A percentile compares a stretch with the other conserved stretches of the same genome.
Evolutionary conservation across 176 grass and related monocot species (phyloP).

Genomic region (Oryza longistaminata): DNA sequence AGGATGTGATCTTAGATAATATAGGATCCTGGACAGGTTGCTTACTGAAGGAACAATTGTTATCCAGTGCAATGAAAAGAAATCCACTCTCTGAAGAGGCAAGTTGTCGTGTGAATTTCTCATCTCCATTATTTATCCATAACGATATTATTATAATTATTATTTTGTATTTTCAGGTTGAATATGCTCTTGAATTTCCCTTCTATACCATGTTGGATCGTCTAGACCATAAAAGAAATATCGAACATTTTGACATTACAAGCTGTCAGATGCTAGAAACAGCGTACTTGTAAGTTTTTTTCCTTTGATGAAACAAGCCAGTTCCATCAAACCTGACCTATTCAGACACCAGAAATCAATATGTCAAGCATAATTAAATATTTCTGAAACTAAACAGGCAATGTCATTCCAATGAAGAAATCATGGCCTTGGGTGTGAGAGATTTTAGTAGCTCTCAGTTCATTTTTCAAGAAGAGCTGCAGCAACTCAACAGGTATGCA

Average conservation of each 20-base stretch:
- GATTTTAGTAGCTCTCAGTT: constrained; percentile 55
- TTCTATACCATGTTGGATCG: constrained; percentile 20
- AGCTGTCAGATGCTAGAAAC: background rate
- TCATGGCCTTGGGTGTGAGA: constrained; percentile 37
- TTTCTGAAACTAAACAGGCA: constrained; percentile 35
- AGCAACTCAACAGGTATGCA: constrained; percentile 54
- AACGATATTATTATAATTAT: background rate
- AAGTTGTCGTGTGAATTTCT: background rate
- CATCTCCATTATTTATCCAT: background rate
- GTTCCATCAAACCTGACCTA: background rate
- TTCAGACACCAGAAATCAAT: background rate
- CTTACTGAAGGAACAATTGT: constrained; percentile 51
- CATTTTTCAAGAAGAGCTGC: constrained; percentile 50
- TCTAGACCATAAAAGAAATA: constrained; percentile 20
- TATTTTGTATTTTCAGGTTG: constrained; percentile 2
- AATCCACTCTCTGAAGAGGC: constrained; percentile 39
- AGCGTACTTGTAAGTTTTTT: background rate
- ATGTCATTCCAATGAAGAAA: constrained; percentile 29
- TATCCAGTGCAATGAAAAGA: background rate
- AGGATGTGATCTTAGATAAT: constrained; percentile 50
- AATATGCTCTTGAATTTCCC: constrained; percentile 4
- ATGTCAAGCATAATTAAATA: background rate
- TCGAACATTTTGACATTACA: background rate
- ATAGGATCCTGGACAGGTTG: constrained; percentile 55
- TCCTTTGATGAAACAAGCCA: background rate